Percentiles rank a stretch among this genome's conserved stretches.
Conservation (phyloP, 148 eudicot species). For the Simmondsia chinensis region DNA sequence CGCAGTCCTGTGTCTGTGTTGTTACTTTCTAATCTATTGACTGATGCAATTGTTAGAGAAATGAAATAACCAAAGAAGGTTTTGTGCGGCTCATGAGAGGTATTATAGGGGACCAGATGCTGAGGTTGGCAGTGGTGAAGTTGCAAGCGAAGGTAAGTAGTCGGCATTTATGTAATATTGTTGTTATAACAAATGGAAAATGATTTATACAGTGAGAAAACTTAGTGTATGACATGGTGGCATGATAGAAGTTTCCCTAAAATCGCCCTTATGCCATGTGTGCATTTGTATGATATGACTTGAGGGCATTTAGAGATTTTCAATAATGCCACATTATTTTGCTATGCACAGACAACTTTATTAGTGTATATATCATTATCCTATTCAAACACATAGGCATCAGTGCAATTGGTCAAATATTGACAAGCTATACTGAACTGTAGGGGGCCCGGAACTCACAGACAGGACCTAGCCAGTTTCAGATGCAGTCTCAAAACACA, state of each 20-base stretch:
- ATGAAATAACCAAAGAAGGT: constrained; percentile 73
- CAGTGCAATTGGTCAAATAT: constrained; percentile 2
- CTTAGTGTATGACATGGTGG: too few relatives aligned
- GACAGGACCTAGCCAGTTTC: constrained; percentile 24
- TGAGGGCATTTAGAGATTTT: too few relatives aligned
- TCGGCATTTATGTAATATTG: too few relatives aligned
- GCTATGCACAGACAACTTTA: too few relatives aligned
- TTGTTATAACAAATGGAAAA: too few relatives aligned
- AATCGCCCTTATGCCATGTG: too few relatives aligned
- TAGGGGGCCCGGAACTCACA: constrained; percentile 35
- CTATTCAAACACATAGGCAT: background rate
- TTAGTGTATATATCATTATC: constrained; percentile 5
- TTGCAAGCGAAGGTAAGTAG: constrained; percentile 76
- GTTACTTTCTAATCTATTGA: too few relatives aligned
- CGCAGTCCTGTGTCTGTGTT: background rate
- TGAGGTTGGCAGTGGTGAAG: constrained; percentile 72
- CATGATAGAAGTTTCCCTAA: too few relatives aligned
- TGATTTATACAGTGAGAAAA: too few relatives aligned
- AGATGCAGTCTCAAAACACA: constrained; percentile 33
- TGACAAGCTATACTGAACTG: constrained; percentile 4
- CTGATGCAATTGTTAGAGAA: constrained; percentile 52
- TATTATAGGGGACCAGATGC: constrained; percentile 91
- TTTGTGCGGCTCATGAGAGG: constrained; percentile 74
- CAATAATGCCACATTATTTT: too few relatives aligned
- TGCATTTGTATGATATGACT: too few relatives aligned